Percentiles rank a stretch among this genome's conserved stretches.
Evolutionary conservation across 2,329 filamentous ascomycete genomes (phyloP).

Genomic region (Trichoderma afroharzianum): DNA sequence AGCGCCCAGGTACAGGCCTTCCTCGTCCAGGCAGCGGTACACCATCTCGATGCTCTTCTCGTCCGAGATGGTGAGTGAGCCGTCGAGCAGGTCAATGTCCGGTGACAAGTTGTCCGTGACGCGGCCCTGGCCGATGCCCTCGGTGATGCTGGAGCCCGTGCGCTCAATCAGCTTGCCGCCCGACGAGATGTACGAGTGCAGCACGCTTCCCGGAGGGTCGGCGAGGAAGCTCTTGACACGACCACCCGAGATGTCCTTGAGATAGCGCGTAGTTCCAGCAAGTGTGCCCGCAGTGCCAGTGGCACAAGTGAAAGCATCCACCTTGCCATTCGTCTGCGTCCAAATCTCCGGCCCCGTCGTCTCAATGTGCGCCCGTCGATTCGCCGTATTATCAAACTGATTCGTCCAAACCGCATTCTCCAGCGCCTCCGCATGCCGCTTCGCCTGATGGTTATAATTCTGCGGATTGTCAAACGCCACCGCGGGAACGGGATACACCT

Average conservation of each 20-base stretch:
- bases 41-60: conserved; percentile 98
- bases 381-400: conserved; percentile 96
- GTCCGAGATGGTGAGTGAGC: conserved; percentile 78
- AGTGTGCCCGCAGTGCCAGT: conserved; percentile 91
- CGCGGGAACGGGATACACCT: conserved; percentile 93
- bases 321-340: conserved; percentile 78
- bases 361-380: conserved; percentile 90
- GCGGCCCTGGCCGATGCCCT: conserved; percentile 94
- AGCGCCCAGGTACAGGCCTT: conserved; percentile 91
- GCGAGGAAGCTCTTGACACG: conserved; percentile 84
- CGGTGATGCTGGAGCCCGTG: conserved; percentile 83
- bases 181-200: conserved; percentile 86
- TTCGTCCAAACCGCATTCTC: conserved; percentile 97
- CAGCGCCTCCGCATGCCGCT: conserved; percentile 78
- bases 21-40: conserved; percentile 91
- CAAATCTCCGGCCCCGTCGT: conserved; percentile 98
- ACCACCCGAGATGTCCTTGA: conserved; percentile 78
- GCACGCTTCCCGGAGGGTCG: conserved; percentile 87
- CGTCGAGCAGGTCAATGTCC: conserved; percentile 81
- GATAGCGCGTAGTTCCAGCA: conserved; percentile 80
- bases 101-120: conserved; percentile 91
- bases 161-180: conserved; percentile 82
- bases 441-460: conserved; percentile 98
- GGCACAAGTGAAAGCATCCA: conserved; percentile 94
- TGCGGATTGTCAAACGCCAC: conserved; percentile 92